Conservation (phyloP, 352 stramenopile genomes). For the Phytophthora rubi region DNA sequence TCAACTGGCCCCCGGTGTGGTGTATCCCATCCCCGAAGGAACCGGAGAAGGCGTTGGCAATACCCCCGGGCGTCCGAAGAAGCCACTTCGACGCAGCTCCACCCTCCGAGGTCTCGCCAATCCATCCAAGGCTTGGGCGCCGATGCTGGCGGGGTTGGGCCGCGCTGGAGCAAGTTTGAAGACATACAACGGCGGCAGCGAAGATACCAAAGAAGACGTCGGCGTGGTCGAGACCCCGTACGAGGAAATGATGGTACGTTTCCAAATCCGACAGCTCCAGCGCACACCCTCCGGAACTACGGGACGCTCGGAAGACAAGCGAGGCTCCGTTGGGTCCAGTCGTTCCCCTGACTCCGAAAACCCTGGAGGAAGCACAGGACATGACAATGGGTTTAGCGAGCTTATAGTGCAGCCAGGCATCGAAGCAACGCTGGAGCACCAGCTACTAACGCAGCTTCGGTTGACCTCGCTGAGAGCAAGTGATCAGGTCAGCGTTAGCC, state of each 20-base stretch:
- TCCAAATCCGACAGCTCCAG: conserved; percentile 42
- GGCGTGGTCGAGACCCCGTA: conserved; percentile 15
- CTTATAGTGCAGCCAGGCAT: background rate
- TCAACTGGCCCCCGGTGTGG: background rate
- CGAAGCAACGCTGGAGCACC: background rate
- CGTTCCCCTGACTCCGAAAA: background rate
- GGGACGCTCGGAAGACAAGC: background rate
- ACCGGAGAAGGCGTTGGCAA: background rate
- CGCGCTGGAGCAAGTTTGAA: background rate
- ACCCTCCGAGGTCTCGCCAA: background rate
- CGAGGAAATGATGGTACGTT: conserved; percentile 48
- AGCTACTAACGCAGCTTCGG: background rate
- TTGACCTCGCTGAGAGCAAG: background rate
- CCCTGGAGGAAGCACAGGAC: background rate
- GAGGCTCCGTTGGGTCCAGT: background rate
- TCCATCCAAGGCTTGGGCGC: background rate
- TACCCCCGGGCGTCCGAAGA: background rate
- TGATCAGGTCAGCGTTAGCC: background rate
- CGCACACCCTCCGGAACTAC: conserved; percentile 8
- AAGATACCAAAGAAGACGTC: background rate
- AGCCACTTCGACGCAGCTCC: background rate
- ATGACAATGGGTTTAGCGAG: background rate
- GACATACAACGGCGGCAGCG: background rate
- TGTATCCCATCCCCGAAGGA: background rate
- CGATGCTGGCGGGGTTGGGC: background rate